Evolutionary conservation across 2,329 filamentous ascomycete genomes (phyloP).

Genomic region (Fusarium lyarnte): DNA sequence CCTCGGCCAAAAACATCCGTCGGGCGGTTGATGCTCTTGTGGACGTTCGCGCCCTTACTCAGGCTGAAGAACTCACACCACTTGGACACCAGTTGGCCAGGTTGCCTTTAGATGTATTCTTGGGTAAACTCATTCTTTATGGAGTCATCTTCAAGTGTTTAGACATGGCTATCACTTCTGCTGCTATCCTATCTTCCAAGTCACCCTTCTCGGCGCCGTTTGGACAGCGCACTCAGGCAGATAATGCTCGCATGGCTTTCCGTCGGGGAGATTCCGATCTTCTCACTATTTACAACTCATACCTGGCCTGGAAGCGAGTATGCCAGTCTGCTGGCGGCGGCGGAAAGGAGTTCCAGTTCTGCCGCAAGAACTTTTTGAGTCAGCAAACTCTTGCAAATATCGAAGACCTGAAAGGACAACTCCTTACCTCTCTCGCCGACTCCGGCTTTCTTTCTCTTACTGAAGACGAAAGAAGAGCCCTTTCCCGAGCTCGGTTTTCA

Average conservation of each 20-base stretch:
- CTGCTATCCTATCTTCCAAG: constrained; percentile 93
- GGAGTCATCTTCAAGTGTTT: constrained; percentile 89
- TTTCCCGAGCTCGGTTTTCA: constrained; percentile 74
- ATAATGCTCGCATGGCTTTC: constrained; percentile 81
- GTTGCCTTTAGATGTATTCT: constrained; percentile 89
- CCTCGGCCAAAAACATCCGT: constrained; percentile 90
- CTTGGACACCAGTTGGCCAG: constrained; percentile 88
- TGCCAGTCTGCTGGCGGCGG: constrained; percentile 71
- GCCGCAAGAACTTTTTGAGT: constrained; percentile 92
- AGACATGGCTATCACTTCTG: constrained; percentile 90
- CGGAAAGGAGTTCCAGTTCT: constrained; percentile 86
- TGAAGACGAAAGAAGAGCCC: constrained; percentile 72
- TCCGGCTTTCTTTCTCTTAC: constrained; percentile 83
- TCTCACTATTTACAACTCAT: constrained; percentile 93
- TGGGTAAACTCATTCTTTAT: constrained; percentile 91
- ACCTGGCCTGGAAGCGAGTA: constrained; percentile 85
- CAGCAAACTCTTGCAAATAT: constrained; percentile 90
- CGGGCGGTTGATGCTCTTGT: constrained; percentile 92
- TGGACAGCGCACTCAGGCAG: constrained; percentile 82
- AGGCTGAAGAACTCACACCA: constrained; percentile 83
- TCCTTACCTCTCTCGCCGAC: constrained; percentile 85
- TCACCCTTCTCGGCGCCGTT: constrained; percentile 91
- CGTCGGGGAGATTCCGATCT: constrained; percentile 90
- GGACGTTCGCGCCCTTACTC: constrained; percentile 89
- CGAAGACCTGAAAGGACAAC: constrained; percentile 93